A percentile compares a stretch with the other conserved stretches of the same genome.
Conservation (phyloP, 2,329 filamentous ascomycete genomes). For the Fusarium paranaense region DNA sequence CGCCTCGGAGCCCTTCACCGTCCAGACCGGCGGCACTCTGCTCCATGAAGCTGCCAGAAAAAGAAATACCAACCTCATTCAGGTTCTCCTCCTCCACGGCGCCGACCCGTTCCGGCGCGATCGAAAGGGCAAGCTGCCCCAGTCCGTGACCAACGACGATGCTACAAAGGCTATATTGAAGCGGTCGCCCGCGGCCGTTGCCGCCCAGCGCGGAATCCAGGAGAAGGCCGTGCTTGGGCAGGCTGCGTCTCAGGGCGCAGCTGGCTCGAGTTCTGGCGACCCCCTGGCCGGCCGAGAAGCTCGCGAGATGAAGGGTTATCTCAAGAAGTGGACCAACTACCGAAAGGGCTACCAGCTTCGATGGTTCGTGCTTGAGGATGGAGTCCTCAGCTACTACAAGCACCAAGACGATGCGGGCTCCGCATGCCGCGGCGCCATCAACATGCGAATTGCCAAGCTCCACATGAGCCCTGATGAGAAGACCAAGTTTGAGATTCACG, state of each 20-base stretch:
- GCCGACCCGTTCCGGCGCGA: constrained; percentile 96
- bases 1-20: constrained; percentile 80
- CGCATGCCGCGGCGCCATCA: constrained; percentile 96
- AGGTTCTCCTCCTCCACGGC: constrained; percentile 90
- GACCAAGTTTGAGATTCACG: constrained; percentile 96
- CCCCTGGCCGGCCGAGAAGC: constrained; percentile 83
- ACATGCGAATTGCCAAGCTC: constrained; percentile 95
- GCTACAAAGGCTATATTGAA: constrained; percentile 89
- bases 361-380: constrained; percentile 98
- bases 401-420: constrained; percentile 97
- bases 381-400: constrained; percentile 98
- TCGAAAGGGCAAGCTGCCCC: constrained; percentile 93
- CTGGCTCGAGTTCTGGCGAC: constrained; percentile 66
- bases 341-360: constrained; percentile 95
- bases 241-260: constrained; percentile 66
- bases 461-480: constrained; percentile 98
- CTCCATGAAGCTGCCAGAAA: constrained; percentile 93
- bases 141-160: constrained; percentile 97
- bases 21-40: constrained; percentile 88
- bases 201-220: constrained; percentile 94
- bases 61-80: constrained; percentile 87
- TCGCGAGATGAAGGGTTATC: constrained; percentile 96
- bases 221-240: constrained; percentile 95
- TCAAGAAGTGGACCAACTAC: constrained; percentile 99
- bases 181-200: constrained; percentile 92